These are phyloP conservation scores for Rehmannia glutinosa DNA, from an alignment of 257 asterid species.

Conservation along the genomic window DNA sequence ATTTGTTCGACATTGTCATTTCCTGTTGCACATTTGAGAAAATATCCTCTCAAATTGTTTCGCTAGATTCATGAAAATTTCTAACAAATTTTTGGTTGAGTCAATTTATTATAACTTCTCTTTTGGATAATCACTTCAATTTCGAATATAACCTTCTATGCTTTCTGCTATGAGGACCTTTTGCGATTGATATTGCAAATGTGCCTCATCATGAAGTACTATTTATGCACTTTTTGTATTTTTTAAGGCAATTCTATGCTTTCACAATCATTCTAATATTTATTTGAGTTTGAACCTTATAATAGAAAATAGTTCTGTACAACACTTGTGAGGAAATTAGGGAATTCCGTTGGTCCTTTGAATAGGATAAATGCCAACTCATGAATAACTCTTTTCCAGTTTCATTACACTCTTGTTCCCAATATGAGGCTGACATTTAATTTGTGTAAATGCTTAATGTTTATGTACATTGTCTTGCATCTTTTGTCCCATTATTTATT, in stretches of 20 bases:
- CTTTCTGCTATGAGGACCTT: too few species aligned
- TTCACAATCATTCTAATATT: too few species aligned
- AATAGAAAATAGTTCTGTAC: not conserved
- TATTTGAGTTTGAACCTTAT: too few species aligned
- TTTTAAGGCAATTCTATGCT: too few species aligned
- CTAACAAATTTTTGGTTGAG: too few species aligned
- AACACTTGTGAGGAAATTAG: not conserved
- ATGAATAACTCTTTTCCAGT: not conserved
- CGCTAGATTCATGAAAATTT: not conserved
- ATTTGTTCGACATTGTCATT: not conserved
- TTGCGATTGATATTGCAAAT: too few species aligned
- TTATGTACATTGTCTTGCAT: not conserved
- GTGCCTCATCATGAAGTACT: too few species aligned
- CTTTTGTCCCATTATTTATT: not conserved
- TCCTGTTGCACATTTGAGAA: not conserved
- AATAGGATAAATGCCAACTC: slow-evolving; percentile 4
- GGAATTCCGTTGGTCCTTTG: not conserved
- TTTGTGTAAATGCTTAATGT: not conserved
- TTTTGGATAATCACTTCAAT: too few species aligned
- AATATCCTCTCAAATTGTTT: not conserved
- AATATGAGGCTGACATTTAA: not conserved
- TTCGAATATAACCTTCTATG: too few species aligned
- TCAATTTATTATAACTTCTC: too few species aligned
- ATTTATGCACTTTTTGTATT: too few species aligned
- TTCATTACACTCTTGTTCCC: not conserved